These are phyloP conservation scores for Colletotrichum theobromicola DNA, from an alignment of 2,329 filamentous ascomycete genomes.

Conservation along the genomic window DNA sequence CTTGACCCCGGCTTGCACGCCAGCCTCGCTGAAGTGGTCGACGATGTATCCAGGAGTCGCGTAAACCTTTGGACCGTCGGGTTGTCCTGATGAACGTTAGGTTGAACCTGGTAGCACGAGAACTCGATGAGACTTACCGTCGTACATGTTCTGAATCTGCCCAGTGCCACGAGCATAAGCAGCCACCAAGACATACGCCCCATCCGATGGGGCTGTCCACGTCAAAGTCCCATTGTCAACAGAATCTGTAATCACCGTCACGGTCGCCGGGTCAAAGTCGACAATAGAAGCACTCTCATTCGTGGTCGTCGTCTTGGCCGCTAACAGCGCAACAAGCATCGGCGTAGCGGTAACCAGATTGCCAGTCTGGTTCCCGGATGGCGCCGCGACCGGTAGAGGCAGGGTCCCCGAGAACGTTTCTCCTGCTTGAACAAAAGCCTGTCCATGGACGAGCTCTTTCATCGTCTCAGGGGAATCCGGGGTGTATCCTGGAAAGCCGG, in stretches of 20 bases:
- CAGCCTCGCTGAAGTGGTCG: not conserved
- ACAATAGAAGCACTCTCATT: not conserved
- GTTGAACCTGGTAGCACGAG: not conserved
- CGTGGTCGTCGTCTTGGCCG: not conserved
- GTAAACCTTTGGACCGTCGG: not conserved
- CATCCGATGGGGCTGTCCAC: not conserved
- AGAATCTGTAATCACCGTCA: not conserved
- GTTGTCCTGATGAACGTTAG: not conserved
- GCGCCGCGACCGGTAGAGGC: not conserved
- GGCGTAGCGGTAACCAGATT: not conserved
- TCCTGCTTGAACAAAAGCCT: not conserved
- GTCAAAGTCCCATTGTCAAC: not conserved
- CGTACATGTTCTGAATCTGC: not conserved
- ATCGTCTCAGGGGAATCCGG: not conserved
- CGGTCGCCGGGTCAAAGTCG: not conserved
- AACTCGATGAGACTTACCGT: not conserved
- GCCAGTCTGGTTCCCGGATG: not conserved
- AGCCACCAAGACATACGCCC: accelerated
- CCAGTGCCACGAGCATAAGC: not conserved
- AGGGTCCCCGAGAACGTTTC: not conserved
- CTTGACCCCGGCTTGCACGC: not conserved
- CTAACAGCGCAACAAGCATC: not conserved
- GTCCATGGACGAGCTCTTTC: not conserved
- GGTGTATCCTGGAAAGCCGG: not conserved
- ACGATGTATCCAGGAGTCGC: not conserved